Evolutionary conservation across 345 rosid species (phyloP).

Genomic region (Turnera subulata): DNA sequence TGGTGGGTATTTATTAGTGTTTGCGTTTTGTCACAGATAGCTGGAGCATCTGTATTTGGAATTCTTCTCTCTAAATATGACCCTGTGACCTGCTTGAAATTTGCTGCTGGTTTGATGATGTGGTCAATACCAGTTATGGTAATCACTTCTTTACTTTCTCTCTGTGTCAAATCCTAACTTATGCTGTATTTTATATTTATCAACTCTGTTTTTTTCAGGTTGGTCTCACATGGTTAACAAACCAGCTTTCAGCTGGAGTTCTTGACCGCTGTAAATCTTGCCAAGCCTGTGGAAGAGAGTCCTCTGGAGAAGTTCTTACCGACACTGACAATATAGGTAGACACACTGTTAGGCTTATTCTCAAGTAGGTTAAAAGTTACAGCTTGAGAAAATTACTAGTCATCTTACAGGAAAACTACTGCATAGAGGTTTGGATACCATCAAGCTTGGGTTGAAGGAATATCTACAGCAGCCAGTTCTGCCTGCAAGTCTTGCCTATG

Average conservation of each 20-base stretch:
- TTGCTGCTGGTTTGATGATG: conserved; percentile 66
- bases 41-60: conserved; percentile 82
- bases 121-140: conserved; percentile 77
- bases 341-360: background rate
- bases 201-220: conserved; percentile 37
- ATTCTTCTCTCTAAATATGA: conserved; percentile 72
- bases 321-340: conserved; percentile 49
- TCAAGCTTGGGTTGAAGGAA: conserved; percentile 95
- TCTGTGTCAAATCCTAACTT: conserved; percentile 3
- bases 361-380: background rate
- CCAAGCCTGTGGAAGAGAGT: conserved; percentile 38
- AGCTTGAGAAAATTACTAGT: background rate
- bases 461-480: conserved; percentile 90
- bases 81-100: conserved; percentile 81
- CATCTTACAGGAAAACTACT: conserved; percentile 27
- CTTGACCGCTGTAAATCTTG: conserved; percentile 73
- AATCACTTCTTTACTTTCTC: conserved; percentile 27
- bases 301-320: conserved; percentile 25
- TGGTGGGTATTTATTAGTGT: no score
- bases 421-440: conserved; percentile 59
- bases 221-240: conserved; percentile 67
- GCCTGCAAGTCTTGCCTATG: conserved; percentile 93
- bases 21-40: conserved; percentile 45
- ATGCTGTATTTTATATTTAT: conserved; percentile 11
- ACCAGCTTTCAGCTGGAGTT: conserved; percentile 81